A percentile compares a stretch with the other conserved stretches of the same genome.
These are phyloP conservation scores for Acacia concinna DNA, from an alignment of 331 rosid species.

Conservation along the genomic window DNA sequence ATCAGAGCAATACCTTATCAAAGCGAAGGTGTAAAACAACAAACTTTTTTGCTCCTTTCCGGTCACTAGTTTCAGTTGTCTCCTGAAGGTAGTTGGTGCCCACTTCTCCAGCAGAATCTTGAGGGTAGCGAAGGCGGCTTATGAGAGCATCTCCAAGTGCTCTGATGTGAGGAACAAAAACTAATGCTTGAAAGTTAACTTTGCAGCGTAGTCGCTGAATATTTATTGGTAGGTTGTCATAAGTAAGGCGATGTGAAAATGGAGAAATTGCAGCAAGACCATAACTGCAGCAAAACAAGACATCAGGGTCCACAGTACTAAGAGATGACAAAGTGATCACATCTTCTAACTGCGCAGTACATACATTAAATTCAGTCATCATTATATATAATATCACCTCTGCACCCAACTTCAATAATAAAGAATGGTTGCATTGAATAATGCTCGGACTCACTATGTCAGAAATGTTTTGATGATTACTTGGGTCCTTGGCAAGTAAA, in stretches of 20 bases:
- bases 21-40: constrained; percentile 87
- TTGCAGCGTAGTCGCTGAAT: constrained; percentile 80
- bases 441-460: not conserved
- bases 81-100: constrained; percentile 52
- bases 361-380: constrained; percentile 11
- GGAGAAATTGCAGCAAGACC: constrained; percentile 93
- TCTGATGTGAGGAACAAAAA: constrained; percentile 81
- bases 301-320: constrained; percentile 15
- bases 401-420: not conserved
- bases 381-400: not conserved
- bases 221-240: constrained; percentile 82
- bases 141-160: constrained; percentile 83
- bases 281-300: constrained; percentile 45
- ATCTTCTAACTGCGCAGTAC: constrained; percentile 12
- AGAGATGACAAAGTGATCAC: constrained; percentile 1
- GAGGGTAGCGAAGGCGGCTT: constrained; percentile 69
- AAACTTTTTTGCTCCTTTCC: constrained; percentile 56
- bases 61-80: constrained; percentile 41
- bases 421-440: not conserved
- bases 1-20: constrained; percentile 66
- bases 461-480: not conserved
- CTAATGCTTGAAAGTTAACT: constrained; percentile 86
- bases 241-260: constrained; percentile 84
- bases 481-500: not conserved
- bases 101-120: constrained; percentile 35